Conservation (phyloP, 345 rosid species). For the Clarkia xantiana region DNA sequence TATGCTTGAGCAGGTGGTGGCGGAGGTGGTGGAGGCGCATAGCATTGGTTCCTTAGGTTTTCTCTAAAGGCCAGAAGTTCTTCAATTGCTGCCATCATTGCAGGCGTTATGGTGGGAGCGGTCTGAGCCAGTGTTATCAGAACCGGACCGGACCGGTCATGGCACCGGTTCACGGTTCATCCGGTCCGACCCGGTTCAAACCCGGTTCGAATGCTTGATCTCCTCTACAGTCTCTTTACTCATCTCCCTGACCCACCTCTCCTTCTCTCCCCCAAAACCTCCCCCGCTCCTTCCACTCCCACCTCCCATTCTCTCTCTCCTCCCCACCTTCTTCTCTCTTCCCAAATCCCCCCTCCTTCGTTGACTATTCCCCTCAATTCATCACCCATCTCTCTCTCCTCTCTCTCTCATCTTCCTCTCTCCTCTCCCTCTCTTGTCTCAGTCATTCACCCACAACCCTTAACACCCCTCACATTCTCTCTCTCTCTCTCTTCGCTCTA, state of each 20-base stretch:
- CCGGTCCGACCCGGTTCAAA: no score
- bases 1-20: no score
- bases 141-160: no score
- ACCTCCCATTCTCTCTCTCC: conserved; percentile 1
- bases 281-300: not conserved
- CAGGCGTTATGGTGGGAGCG: no score
- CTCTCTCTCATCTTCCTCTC: not conserved
- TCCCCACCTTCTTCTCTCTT: no score
- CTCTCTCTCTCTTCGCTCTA: not conserved
- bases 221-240: not conserved
- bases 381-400: not conserved
- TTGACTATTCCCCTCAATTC: not conserved
- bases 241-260: conserved; percentile 4
- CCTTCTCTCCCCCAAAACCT: conserved; percentile 16
- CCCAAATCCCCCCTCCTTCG: not conserved
- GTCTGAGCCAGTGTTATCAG: no score
- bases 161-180: no score
- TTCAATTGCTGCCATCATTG: no score
- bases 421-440: not conserved
- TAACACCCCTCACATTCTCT: not conserved
- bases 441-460: not conserved
- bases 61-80: no score
- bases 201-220: no score
- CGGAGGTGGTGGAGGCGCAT: no score
- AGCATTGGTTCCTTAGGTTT: no score